Percentiles rank a stretch among this genome's conserved stretches.
Conservation (phyloP, 169 alveolate species). For the Plasmodium falciparum region DNA sequence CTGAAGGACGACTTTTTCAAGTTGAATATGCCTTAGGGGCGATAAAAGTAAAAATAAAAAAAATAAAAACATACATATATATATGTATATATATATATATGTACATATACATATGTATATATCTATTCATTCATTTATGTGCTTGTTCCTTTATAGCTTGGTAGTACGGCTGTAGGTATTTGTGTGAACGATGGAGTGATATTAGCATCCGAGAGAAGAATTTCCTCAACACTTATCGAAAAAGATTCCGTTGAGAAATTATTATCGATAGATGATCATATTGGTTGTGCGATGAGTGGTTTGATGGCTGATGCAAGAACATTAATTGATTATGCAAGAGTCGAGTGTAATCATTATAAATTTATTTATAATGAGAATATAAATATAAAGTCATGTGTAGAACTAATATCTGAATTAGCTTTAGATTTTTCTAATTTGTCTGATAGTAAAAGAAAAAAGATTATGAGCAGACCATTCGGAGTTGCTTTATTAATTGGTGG, state of each 20-base stretch:
- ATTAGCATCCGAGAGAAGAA: constrained; percentile 96
- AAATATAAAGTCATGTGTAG: constrained; percentile 92
- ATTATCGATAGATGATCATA: constrained; percentile 95
- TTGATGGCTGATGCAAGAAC: constrained; percentile 98
- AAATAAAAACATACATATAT: too few species aligned
- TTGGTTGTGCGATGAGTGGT: constrained; percentile 98
- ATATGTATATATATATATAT: neutral
- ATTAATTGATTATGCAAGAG: constrained; percentile 98
- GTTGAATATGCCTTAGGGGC: constrained; percentile 98
- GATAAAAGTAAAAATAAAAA: constrained; percentile 89
- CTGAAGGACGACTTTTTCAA: constrained; percentile 98
- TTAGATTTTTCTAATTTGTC: constrained; percentile 94
- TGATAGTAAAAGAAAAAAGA: constrained; percentile 88
- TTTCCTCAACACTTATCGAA: constrained; percentile 92
- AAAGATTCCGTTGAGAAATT: constrained; percentile 95
- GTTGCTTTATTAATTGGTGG: constrained; percentile 98
- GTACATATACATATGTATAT: neutral
- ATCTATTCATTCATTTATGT: neutral
- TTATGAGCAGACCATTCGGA: constrained; percentile 98
- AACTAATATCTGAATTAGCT: constrained; percentile 95
- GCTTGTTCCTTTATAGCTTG: constrained; percentile 84
- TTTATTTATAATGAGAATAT: constrained; percentile 96
- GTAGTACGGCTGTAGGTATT: constrained; percentile 99
- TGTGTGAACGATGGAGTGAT: constrained; percentile 97
- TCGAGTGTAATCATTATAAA: constrained; percentile 96